phyloP scores from a whole-genome alignment of 2,329 filamentous ascomycete species.

The Ascochyta rabiei region DNA sequence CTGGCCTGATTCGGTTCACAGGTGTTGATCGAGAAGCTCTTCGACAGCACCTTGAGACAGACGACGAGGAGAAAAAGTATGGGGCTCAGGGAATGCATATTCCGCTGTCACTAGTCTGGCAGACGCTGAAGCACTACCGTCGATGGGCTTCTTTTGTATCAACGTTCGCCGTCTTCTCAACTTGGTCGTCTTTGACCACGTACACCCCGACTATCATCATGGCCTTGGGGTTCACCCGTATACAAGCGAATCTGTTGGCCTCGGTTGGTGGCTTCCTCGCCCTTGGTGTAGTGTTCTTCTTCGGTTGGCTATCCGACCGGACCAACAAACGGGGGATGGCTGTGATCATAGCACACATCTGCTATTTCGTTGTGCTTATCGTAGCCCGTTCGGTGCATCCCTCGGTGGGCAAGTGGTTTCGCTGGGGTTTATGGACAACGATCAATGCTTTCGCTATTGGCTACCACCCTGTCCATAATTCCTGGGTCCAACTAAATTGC shows the following conservation, averaged over 20 bases:
- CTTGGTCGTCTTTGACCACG: conserved; percentile 59
- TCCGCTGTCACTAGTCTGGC: conserved; percentile 50
- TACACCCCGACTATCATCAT: conserved; percentile 56
- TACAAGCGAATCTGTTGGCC: conserved; percentile 56
- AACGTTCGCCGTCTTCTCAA: conserved; percentile 59
- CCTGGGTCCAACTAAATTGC: conserved; percentile 61
- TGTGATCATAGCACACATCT: conserved; percentile 54
- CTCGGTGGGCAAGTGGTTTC: conserved; percentile 55
- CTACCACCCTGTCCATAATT: conserved; percentile 61
- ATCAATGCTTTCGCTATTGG: conserved; percentile 60
- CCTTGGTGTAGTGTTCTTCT: conserved; percentile 56
- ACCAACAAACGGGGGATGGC: conserved; percentile 53
- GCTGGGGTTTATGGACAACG: conserved; percentile 59
- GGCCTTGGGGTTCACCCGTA: conserved; percentile 54
- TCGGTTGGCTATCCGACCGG: conserved; percentile 57
- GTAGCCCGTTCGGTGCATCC: conserved; percentile 51
- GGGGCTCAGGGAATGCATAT: conserved; percentile 49
- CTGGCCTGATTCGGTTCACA: conserved; percentile 50
- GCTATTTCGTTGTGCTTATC: conserved; percentile 55
- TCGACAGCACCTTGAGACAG: conserved; percentile 43
- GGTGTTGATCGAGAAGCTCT: conserved; percentile 44
- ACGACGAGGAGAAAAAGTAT: conserved; percentile 39
- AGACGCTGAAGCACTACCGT: conserved; percentile 53
- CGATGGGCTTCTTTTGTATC: conserved; percentile 57
- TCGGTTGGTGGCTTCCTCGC: conserved; percentile 52